Conservation (phyloP, 2,329 filamentous ascomycete genomes). For the Ceratocystis colombiana region DNA sequence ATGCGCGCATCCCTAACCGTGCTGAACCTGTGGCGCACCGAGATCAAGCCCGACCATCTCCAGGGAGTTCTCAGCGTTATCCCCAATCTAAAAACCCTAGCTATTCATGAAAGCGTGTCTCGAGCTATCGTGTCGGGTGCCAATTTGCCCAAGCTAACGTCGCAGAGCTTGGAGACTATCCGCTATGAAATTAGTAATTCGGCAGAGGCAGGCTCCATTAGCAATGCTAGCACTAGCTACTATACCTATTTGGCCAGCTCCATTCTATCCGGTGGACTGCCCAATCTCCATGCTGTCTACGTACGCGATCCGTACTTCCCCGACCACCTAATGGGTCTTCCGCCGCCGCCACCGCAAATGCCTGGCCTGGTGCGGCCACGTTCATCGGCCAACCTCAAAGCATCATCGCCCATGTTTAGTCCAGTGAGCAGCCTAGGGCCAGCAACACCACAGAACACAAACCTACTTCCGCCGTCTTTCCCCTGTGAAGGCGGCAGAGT, state of each 20-base stretch:
- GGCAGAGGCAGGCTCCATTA: slow-evolving; percentile 47
- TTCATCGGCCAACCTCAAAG: slow-evolving; percentile 30
- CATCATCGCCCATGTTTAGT: slow-evolving; percentile 25
- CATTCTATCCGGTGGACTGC: slow-evolving; percentile 64
- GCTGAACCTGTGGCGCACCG: slow-evolving; percentile 62
- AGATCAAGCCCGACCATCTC: slow-evolving; percentile 53
- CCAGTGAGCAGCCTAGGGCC: slow-evolving; percentile 26
- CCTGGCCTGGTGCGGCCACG: slow-evolving; percentile 33
- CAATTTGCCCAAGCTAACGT: slow-evolving; percentile 52
- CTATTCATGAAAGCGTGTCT: slow-evolving; percentile 43
- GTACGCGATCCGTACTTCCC: slow-evolving; percentile 78
- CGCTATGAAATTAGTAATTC: slow-evolving; percentile 71
- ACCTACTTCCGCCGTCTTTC: slow-evolving; percentile 22
- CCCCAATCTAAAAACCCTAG: slow-evolving; percentile 47
- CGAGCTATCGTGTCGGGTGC: slow-evolving; percentile 42
- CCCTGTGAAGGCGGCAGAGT: slow-evolving; percentile 27
- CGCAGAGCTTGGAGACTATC: slow-evolving; percentile 57
- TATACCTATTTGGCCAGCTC: slow-evolving; percentile 82
- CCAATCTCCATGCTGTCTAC: slow-evolving; percentile 65
- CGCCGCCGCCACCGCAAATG: slow-evolving; percentile 57
- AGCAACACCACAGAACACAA: slow-evolving; percentile 27
- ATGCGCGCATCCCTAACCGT: slow-evolving; percentile 53
- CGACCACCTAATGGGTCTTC: slow-evolving; percentile 61
- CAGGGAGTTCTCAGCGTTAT: slow-evolving; percentile 51
- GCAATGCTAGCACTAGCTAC: slow-evolving; percentile 51